These are phyloP conservation scores for Mycosphaerella arachidis DNA, from an alignment of 2,329 filamentous ascomycete species.

Conservation along the genomic window DNA sequence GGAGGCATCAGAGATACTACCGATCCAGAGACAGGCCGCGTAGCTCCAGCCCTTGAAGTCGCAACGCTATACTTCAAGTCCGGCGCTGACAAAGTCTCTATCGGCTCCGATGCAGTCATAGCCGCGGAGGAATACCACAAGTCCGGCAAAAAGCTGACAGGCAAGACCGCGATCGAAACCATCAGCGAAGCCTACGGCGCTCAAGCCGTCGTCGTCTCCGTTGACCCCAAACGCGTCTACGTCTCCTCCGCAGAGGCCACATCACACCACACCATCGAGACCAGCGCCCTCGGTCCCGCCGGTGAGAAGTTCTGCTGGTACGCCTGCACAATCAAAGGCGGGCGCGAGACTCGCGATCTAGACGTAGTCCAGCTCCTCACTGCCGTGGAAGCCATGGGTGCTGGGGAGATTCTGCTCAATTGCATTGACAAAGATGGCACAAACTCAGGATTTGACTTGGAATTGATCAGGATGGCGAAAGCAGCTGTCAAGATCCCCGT, in stretches of 20 bases:
- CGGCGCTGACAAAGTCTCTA: slow-evolving; percentile 95
- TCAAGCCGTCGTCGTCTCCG: slow-evolving; percentile 92
- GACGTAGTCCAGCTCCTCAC: slow-evolving; percentile 83
- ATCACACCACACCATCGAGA: slow-evolving; percentile 70
- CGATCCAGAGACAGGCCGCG: slow-evolving; percentile 74
- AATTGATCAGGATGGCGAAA: slow-evolving; percentile 87
- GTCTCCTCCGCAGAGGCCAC: slow-evolving; percentile 65
- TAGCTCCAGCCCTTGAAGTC: slow-evolving; percentile 84
- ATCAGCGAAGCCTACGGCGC: slow-evolving; percentile 92
- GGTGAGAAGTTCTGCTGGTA: slow-evolving; percentile 91
- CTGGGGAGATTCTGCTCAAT: slow-evolving; percentile 90
- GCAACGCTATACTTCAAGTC: slow-evolving; percentile 96
- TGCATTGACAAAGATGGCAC: slow-evolving; percentile 97
- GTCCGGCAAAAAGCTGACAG: slow-evolving; percentile 62
- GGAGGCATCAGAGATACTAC: slow-evolving; percentile 91
- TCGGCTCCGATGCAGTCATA: slow-evolving; percentile 88
- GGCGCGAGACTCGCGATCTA: slow-evolving; percentile 86
- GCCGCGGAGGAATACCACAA: slow-evolving; percentile 89
- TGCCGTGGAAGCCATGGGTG: slow-evolving; percentile 93
- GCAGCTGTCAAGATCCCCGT: slow-evolving; percentile 83
- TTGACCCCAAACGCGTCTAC: slow-evolving; percentile 91
- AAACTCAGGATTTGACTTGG: slow-evolving; percentile 89
- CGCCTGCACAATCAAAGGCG: slow-evolving; percentile 93
- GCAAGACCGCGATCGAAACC: slow-evolving; percentile 88
- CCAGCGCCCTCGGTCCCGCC: slow-evolving; percentile 62